These are phyloP conservation scores for Rhamnella rubrinervis DNA, from an alignment of 331 rosid genomes.

Conservation along the genomic window DNA sequence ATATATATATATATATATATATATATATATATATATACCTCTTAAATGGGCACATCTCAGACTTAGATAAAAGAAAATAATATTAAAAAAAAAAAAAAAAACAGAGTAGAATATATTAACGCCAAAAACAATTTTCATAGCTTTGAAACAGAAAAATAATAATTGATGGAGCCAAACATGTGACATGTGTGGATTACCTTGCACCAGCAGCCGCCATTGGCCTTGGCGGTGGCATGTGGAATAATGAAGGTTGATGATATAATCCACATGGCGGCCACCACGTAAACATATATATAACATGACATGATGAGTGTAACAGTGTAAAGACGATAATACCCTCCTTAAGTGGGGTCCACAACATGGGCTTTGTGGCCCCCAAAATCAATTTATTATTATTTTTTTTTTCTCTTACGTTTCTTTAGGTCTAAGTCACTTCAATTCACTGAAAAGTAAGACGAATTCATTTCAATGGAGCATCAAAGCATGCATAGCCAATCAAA, in stretches of 20 bases:
- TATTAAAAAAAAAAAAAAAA: no score
- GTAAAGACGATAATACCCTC: not conserved
- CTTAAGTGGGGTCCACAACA: conserved; percentile 7
- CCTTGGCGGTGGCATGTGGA: conserved; percentile 21
- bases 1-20: no score
- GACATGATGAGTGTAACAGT: not conserved
- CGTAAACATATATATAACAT: not conserved
- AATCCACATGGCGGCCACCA: not conserved
- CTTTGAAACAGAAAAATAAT: no score
- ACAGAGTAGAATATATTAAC: no score
- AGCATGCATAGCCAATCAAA: not conserved
- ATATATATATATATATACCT: no score
- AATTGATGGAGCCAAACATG: no score
- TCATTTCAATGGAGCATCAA: not conserved
- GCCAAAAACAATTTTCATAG: no score
- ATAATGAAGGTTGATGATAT: conserved; percentile 19
- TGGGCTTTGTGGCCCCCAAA: conserved; percentile 8
- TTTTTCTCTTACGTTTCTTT: not conserved
- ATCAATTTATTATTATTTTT: not conserved
- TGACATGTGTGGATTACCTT: no score
- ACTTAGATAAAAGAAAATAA: no score
- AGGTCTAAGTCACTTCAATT: conserved; percentile 11
- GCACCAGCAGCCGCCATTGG: no score
- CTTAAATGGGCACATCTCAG: no score
- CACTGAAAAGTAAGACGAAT: not conserved